These are phyloP conservation scores for Dactylonectria estremocensis DNA, from an alignment of 2,329 filamentous ascomycete species.

Conservation along the genomic window DNA sequence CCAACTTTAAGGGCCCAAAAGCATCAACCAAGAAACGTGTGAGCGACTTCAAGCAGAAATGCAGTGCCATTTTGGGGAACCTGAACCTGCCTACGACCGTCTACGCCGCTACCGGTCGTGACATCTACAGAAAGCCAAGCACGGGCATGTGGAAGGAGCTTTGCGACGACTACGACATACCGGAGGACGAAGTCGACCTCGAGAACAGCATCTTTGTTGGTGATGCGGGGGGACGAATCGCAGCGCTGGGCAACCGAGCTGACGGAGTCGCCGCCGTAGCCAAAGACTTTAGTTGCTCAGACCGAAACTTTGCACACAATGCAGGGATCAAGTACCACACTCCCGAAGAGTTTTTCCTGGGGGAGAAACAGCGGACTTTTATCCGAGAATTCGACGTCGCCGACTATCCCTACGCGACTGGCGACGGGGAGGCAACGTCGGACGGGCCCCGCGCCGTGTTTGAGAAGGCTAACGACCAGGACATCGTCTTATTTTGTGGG, in stretches of 20 bases:
- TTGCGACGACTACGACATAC: slow-evolving; percentile 72
- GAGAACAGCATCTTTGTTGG: slow-evolving; percentile 87
- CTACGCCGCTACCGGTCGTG: slow-evolving; percentile 89
- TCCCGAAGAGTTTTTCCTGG: slow-evolving; percentile 92
- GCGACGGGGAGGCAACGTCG: slow-evolving; percentile 42
- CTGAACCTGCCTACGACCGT: slow-evolving; percentile 84
- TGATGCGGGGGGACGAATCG: slow-evolving; percentile 80
- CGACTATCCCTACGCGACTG: slow-evolving; percentile 59
- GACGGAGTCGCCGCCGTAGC: slow-evolving; percentile 45
- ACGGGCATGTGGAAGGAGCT: slow-evolving; percentile 87
- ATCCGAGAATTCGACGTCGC: slow-evolving; percentile 79
- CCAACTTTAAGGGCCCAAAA: slow-evolving; percentile 77
- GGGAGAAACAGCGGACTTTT: slow-evolving; percentile 76
- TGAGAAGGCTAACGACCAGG: slow-evolving; percentile 75
- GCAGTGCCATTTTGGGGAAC: slow-evolving; percentile 76
- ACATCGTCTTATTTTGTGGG: slow-evolving; percentile 89
- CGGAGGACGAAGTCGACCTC: slow-evolving; percentile 75
- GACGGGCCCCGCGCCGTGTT: slow-evolving; percentile 58
- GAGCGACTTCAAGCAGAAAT: slow-evolving; percentile 86
- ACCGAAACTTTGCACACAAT: slow-evolving; percentile 88
- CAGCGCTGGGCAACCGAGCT: slow-evolving; percentile 50
- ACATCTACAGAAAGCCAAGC: slow-evolving; percentile 89
- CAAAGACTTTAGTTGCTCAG: slow-evolving; percentile 77
- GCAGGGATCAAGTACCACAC: slow-evolving; percentile 85
- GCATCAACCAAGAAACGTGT: slow-evolving; percentile 73